Base-by-base conservation (phyloP, 345 rosid species). In the Alliaria petiolata region DNA sequence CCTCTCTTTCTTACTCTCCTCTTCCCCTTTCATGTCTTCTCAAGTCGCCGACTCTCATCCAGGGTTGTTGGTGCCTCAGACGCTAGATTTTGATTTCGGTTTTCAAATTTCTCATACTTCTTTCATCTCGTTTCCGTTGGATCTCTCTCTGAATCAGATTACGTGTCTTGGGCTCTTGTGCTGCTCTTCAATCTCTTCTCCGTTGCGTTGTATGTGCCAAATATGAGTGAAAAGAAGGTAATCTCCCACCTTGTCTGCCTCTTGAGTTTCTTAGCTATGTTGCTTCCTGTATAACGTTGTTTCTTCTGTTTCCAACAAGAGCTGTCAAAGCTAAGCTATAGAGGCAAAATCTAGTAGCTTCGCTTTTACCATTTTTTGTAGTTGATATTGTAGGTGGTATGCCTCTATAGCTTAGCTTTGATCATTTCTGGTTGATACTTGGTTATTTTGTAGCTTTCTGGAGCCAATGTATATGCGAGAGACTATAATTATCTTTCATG, bases 1-100 rank as follows among this genome's bases (percentile, higher is more conserved):
- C 86, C 86, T 85, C 89, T 81, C 81, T 80, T 76, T 66, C 58
- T 42, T 67, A 42, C 56, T 63, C 39, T 50, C 54, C 42, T 69
- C 79, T 54, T 34, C 75, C 62, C 49, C n/a, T 85, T 90, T 86
- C 93, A 93, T 90, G 98, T 90, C 96, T 93, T 86, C 96, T 93
- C 80, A 90, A 72, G 46, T 84, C 84, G 57, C 56, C 78, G 56
- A 71, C 65, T 68, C 80, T 77, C 67, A 78, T 83, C 74, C 80
- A 43, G 87, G 84, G 86, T 85, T 74, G 71, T 75, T 69, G 75
- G 26, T 69, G 69, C 80, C 69, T 69, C 88, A 73, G 81, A 54
- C 81, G 85, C 80, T 90, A 84, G 81, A 19, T 76, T 65, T 52
- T 26, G 25, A 38, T 70, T 63, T 65, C 43, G 28, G 31, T 64